Evolutionary conservation across 495 filamentous ascomycete genomes (phyloP), one percentile per base, ranked within the genome.

Genomic region (Penicillium pulvis): DNA sequence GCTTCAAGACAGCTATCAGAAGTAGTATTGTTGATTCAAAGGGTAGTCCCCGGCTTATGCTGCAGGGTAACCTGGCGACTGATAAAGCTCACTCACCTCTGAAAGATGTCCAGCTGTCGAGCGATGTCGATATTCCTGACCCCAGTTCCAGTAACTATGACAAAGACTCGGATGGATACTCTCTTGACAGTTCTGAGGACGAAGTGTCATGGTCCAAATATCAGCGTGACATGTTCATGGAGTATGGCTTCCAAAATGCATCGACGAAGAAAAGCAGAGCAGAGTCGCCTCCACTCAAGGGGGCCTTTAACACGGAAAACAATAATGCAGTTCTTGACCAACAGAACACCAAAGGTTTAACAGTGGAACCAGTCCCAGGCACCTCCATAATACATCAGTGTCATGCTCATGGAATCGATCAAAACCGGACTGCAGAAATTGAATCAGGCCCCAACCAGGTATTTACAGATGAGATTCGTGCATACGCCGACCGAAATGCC

Each of bases 21-120:
- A 58, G 42, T 19, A 64, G 53, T 19, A 60, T 71, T 19, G 71
- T 74, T 19, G 71, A 74, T 51, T 46, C 52, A 8, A 71, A 72
- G 49, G 71, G 71, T 23, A 74, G 71, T 44, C 71, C 71, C 20
- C 62, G 63, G 39, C 57, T 67, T 12, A 31, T 60, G 11, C 51
- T 41, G 1, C 45, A 50, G 31, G 39, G 19, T 14, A 42, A 24
- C 11, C 55, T 42, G 19, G 26, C 14, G 11, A 36, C 24, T 26
- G 20, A 46, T 46, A 7, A 6, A n/a, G 24, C 28, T 42, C 43
- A 43, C 23, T 9, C 43, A 9, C 30, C 31, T 8, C 20, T 51
- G 12, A 26, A 62, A 20, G 20, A 35, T 19, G 54, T 53, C 17
- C 49, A n/a, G 35, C 23, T 56, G n/a, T 31, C 35, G 19, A 58